Conservation (phyloP, 2,329 filamentous ascomycete species). For the Claviceps sp. region DNA sequence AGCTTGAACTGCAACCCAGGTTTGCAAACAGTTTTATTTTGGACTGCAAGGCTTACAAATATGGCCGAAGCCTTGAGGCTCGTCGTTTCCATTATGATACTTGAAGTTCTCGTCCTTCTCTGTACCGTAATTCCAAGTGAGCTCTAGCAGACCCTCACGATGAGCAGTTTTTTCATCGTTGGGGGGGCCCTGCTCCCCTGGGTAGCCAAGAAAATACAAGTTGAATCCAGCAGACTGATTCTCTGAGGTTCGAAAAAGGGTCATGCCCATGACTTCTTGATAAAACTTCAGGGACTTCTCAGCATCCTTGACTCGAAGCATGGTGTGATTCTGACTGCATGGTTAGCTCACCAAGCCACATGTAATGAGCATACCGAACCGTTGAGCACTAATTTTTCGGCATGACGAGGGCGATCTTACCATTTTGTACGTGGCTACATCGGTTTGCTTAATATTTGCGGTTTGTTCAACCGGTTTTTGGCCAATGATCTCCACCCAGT, state of each 20-base stretch:
- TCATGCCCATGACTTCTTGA: conserved; percentile 82
- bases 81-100: conserved; percentile 85
- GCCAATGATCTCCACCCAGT: conserved; percentile 75
- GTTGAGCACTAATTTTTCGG: too few species aligned
- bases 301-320: conserved; percentile 83
- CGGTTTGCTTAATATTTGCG: conserved; percentile 57
- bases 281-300: conserved; percentile 67
- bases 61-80: conserved; percentile 90
- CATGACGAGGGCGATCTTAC: conserved; percentile 17
- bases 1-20: too few species aligned
- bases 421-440: conserved; percentile 62
- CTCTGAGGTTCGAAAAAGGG: conserved; percentile 59
- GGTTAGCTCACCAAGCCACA: not conserved
- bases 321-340: conserved; percentile 61
- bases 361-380: not conserved
- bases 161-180: conserved; percentile 43
- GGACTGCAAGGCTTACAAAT: conserved; percentile 48
- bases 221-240: conserved; percentile 64
- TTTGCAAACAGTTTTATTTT: not conserved
- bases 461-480: conserved; percentile 60
- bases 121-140: conserved; percentile 75
- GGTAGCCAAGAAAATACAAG: conserved; percentile 85
- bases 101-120: conserved; percentile 74
- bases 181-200: conserved; percentile 38
- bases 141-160: conserved; percentile 73